Base-by-base conservation (phyloP, 1,284 basidiomycete species). In the Microbotryum intermedium region DNA sequence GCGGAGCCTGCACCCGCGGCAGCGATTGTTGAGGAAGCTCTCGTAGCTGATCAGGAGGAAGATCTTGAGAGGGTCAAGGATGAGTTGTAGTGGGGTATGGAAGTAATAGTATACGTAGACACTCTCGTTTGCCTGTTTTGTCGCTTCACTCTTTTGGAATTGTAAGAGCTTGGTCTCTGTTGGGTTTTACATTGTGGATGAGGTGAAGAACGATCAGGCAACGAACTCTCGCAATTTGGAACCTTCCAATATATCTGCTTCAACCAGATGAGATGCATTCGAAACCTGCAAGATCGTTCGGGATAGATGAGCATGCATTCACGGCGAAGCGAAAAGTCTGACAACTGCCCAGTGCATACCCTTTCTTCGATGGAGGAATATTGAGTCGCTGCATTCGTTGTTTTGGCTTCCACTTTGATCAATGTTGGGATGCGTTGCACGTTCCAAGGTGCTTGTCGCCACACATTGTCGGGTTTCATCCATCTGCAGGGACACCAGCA, bases 201-300 rank as follows among this genome's bases (percentile, higher is more conserved):
- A 21, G 20, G 7, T 29, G 46, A n/a, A 39, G 18, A 25, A 29
- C 16, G 30, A 48, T 54, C 43, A 54, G 13, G 53, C 53, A n/a
- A 43, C 34, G 39, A 54, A 54, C 13, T 9, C 26, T 25, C 53
- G 21, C 53, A 54, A 18, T 29, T 43, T 23, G n/a, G 21, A n/a
- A 23, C 42, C 53, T n/a, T 54, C 53, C 23, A 54, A 25, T 43
- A 54, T 54, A 10, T 54, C 53, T 18, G 39, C 53, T 26, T 54
- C 53, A 4, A 54, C 53, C 34, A 54, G 25, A 9, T 43, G n/a
- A 13, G n/a, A 20, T 21, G 53, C 53, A 23, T 43, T 34, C 10
- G n/a, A 43, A 20, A 54, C 23, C 53, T 54, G 53, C 4, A n/a
- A 13, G 13, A 10, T 11, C 25, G 28, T 10, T 18, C 30, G 11